Evolutionary conservation across 1,139 yeast genomes (phyloP), one percentile per base, ranked within the genome.

Genomic region (Candida sp.): DNA sequence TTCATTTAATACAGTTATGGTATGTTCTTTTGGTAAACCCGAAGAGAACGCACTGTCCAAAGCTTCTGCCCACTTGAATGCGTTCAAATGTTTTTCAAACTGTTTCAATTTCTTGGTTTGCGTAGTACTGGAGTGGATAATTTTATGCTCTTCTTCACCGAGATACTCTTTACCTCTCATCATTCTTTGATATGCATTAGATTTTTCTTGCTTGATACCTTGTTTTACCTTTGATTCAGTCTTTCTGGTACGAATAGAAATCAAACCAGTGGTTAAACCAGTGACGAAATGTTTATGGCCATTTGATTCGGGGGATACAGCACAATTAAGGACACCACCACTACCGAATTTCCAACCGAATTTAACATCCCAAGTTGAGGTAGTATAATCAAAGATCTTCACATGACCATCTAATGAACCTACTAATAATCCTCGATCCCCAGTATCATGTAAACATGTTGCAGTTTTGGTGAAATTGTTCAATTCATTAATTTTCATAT

Each of bases 371-470:
- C 95, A 93, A 49, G 79, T 71, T 39, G 85, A 70, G 22, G 84
- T 75, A 33, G 81, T 69, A 32, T 88, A 81, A 64, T 91, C 98
- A 62, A 93, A 88, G 39, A 91, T 90, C 65, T 93, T 93, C 46
- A 93, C 97, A 63, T 93, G 99, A 15, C 99, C 99, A 64, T 93
- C 99, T 47, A 93, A 73, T 0, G 97, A 91, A 21, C 98, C 97
- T 6, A 96, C 97, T 41, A 93, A 66, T 42, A 93, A 71, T 8
- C 96, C 95, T 41, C 83, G 75, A 50, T 82, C 82, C 39, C 81
- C 83, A 4, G 85, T 79, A 55, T 84, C 78, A 51, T 84, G 82
- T 50, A 91, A 70, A 47, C 93, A 82, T 21, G 97, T 90, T 33
- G 93, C 97, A 1, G 97, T 87, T 64, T 93, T 93, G 52, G 93